Conservation (phyloP, 768 basidiomycete genomes). For the Naematelia encephala region DNA sequence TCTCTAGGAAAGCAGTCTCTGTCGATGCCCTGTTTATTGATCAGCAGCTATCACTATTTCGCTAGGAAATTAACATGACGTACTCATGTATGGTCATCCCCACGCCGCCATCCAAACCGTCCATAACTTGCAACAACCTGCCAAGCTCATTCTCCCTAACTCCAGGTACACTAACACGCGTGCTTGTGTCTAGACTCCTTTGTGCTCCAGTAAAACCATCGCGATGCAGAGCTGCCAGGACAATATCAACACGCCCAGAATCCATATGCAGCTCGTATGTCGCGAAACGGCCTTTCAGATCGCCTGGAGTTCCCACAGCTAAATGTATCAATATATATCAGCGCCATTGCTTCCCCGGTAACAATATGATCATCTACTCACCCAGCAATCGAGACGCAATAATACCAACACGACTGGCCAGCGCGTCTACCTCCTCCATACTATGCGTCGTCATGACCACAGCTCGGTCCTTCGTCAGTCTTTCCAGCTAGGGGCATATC, state of each 20-base stretch:
- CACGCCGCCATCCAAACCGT: conserved; percentile 18
- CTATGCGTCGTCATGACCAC: conserved; percentile 57
- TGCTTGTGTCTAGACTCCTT: conserved; percentile 21
- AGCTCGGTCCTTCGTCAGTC: conserved; percentile 30
- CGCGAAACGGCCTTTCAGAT: conserved; percentile 65
- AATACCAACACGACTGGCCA: conserved; percentile 73
- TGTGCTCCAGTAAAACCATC: conserved; percentile 15
- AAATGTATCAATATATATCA: neutral
- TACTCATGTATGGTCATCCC: conserved; percentile 29
- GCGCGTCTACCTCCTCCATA: conserved; percentile 78
- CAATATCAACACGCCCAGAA: conserved; percentile 6
- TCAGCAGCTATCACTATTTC: neutral
- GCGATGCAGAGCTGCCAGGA: conserved; percentile 14
- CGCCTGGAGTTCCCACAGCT: conserved; percentile 65
- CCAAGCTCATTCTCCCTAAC: conserved; percentile 23
- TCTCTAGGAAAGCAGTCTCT: conserved; percentile 36
- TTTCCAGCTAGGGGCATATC: conserved; percentile 16
- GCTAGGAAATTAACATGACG: conserved; percentile 7
- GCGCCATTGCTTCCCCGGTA: neutral
- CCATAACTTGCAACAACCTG: conserved; percentile 15
- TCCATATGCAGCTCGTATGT: conserved; percentile 71
- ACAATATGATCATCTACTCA: conserved; percentile 44
- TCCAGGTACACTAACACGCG: conserved; percentile 27
- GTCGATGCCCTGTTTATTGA: conserved; percentile 25
- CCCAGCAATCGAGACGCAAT: conserved; percentile 68